These are phyloP conservation scores for Adansonia gregorii DNA, from an alignment of 441 rosid species.

Conservation along the genomic window DNA sequence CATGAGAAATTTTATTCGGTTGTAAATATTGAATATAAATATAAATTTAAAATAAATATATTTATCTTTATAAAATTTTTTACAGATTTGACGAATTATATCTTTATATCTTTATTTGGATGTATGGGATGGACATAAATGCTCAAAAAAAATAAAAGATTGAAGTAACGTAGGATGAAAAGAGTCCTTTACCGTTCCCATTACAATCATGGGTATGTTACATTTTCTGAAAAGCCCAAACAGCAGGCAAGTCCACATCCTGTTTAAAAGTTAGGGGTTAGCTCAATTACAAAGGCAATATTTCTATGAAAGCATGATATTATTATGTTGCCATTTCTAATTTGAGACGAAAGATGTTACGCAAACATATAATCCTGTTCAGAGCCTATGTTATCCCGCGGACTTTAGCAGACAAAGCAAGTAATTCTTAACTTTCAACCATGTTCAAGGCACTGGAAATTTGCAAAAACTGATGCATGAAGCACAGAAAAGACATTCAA, in stretches of 20 bases:
- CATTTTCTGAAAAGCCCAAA: slow-evolving; percentile 70
- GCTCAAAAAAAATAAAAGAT: neutral
- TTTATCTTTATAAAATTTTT: neutral
- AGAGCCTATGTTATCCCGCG: neutral
- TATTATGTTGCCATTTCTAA: neutral
- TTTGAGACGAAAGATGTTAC: neutral
- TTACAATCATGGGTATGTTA: slow-evolving; percentile 71
- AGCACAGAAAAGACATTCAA: neutral
- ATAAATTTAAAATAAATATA: neutral
- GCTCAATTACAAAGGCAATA: neutral
- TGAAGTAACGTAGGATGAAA: neutral
- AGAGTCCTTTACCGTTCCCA: slow-evolving; percentile 60
- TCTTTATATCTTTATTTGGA: neutral
- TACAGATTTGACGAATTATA: neutral
- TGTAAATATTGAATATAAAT: neutral
- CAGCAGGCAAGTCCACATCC: slow-evolving; percentile 90
- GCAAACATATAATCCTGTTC: neutral
- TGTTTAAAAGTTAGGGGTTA: slow-evolving; percentile 30
- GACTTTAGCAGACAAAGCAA: too few relatives aligned
- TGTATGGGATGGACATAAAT: neutral
- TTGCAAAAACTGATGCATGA: neutral
- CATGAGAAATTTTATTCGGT: neutral
- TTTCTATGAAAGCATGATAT: neutral
- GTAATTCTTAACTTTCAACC: neutral
- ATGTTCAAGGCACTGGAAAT: neutral